Percentiles rank a stretch among this genome's conserved stretches.
Conservation (phyloP, 768 basidiomycete genomes). For the Pleurotus tuoliensis region DNA sequence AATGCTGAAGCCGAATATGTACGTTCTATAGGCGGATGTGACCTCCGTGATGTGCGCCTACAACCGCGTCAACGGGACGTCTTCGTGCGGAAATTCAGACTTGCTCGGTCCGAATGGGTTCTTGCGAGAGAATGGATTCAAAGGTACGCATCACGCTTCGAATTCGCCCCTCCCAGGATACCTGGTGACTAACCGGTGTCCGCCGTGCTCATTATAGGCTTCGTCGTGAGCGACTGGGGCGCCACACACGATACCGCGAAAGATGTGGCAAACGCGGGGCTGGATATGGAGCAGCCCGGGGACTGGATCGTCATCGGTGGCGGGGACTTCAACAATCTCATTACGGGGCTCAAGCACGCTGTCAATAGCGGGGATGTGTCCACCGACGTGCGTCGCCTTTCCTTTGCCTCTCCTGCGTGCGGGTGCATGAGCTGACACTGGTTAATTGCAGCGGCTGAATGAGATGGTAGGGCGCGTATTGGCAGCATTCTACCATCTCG, state of each 20-base stretch:
- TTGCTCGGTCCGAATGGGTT: slow-evolving; percentile 39
- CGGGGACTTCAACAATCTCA: slow-evolving; percentile 21
- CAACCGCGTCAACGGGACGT: slow-evolving; percentile 56
- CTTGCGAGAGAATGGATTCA: slow-evolving; percentile 37
- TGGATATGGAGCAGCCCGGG: slow-evolving; percentile 52
- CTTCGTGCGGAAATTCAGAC: slow-evolving; percentile 58
- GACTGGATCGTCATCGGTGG: slow-evolving; percentile 46
- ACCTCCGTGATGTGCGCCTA: slow-evolving; percentile 49
- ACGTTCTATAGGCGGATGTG: slow-evolving; percentile 37
- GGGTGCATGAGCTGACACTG: background rate
- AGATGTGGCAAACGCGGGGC: slow-evolving; percentile 43
- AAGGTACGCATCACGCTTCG: slow-evolving; percentile 25
- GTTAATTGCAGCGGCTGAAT: slow-evolving; percentile 28
- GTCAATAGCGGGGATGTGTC: slow-evolving; percentile 32
- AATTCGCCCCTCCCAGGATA: background rate
- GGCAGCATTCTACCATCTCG: slow-evolving; percentile 42
- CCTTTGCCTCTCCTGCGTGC: background rate
- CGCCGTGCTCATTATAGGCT: slow-evolving; percentile 23
- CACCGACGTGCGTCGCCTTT: slow-evolving; percentile 18
- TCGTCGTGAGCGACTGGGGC: slow-evolving; percentile 51
- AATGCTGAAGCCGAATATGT: background rate
- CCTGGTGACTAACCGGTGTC: no score
- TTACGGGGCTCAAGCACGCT: slow-evolving; percentile 26
- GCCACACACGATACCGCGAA: slow-evolving; percentile 44
- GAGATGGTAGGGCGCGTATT: slow-evolving; percentile 45